Evolutionary conservation across 306 rosid genomes (phyloP), one percentile per base, ranked within the genome.

Genomic region (Chamaecrista fasciculata): DNA sequence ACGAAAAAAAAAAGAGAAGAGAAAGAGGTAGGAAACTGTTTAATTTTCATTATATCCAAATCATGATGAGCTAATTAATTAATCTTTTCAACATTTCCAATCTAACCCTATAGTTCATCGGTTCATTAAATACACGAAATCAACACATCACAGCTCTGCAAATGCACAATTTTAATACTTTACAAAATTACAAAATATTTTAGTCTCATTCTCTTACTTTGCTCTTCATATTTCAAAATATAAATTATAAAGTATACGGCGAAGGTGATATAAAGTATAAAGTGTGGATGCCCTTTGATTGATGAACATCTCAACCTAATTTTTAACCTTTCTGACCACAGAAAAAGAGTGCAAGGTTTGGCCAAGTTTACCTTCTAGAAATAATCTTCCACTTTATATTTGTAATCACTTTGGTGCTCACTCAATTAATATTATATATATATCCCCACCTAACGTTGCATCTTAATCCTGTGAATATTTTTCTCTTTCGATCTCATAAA

Each of bases 391-490:
- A 64, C 66, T 40, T 63, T 42, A 72, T 16, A 73, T 49, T 9
- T 6, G 23, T 20, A 34, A 23, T 24, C 15, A 43, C 25, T 61
- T 24, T 36, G 33, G 40, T 4, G 4, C 9, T 40, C 69, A 31
- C 34, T 15, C n/a, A 57, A 29, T 29, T 6, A 57, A 4, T 48
- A 59, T 29, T n/a, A 29, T 8, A 2, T 4, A 1, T 44, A 36
- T 51, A 8, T 61, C 42, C 52, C 42, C 43, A 60, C 50, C 69
- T 39, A 71, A 34, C 69, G 6, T 11, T 43, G 59, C 67, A 46
- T 33, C 76, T 47, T 33, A 44, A 71, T 29, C 76, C 48, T 44
- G 48, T 59, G 67, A 34, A 18, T 33, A n/a, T 47, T 60, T 2
- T 0, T 8, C 19, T 6, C 56, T 28, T 57, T 48, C 16, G 18